phyloP scores from a whole-genome alignment of 1,284 basidiomycete genomes.

The Ceratobasidium sp. region DNA sequence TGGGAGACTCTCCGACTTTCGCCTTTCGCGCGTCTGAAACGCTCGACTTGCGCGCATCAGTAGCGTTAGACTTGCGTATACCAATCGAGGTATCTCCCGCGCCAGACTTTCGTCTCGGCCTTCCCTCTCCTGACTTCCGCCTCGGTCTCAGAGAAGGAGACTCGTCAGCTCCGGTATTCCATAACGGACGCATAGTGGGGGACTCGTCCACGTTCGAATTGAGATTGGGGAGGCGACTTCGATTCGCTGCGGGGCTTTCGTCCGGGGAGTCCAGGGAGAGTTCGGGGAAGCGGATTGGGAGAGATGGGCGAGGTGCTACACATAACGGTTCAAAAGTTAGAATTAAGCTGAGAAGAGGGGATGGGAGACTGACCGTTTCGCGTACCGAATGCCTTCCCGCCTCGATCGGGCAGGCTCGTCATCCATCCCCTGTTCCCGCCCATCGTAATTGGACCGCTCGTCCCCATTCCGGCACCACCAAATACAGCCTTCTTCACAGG shows the following conservation, averaged over 20 bases:
- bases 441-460: constrained; percentile 26
- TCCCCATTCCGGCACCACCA: background rate
- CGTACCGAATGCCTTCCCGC: constrained; percentile 27
- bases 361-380: constrained; percentile 22
- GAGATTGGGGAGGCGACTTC: constrained; percentile 17
- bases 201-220: constrained; percentile 33
- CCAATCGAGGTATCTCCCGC: constrained; percentile 6
- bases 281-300: constrained; percentile 36
- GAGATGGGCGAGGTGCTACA: constrained; percentile 25
- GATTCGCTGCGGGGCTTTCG: constrained; percentile 28
- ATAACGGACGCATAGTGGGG: constrained; percentile 22
- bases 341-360: background rate
- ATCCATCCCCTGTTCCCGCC: constrained; percentile 31
- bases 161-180: constrained; percentile 23
- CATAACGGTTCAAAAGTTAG: too few species aligned
- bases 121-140: constrained; percentile 26
- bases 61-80: constrained; percentile 10
- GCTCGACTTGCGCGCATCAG: constrained; percentile 13
- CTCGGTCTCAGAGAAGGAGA: constrained; percentile 20
- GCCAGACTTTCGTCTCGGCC: constrained; percentile 13
- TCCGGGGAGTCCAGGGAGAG: constrained; percentile 31
- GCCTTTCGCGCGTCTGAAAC: background rate
- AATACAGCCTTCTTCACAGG: constrained; percentile 71
- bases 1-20: constrained; percentile 1
- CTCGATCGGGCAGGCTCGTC: constrained; percentile 36